A percentile compares a stretch with the other conserved stretches of the same genome.
Evolutionary conservation across 306 rosid species (phyloP).

Genomic region (Amphicarpaea edgeworthii): DNA sequence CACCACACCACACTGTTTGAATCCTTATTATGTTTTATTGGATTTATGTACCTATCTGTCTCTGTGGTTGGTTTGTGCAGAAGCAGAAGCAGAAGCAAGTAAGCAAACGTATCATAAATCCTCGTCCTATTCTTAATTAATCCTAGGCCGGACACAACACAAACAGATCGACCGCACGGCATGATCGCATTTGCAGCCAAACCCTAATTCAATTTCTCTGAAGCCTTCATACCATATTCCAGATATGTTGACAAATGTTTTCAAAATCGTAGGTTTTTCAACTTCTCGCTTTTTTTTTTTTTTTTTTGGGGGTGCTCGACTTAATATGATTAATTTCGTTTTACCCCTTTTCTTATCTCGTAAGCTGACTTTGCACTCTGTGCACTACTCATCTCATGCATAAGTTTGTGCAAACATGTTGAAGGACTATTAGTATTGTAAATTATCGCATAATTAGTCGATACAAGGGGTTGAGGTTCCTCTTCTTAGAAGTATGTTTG

Average conservation of each 20-base stretch:
- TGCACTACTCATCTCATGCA: not conserved
- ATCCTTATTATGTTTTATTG: not conserved
- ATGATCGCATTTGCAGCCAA: conserved; percentile 27
- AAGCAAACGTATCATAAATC: conserved; percentile 34
- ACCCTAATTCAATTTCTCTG: conserved; percentile 45
- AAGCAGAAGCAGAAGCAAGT: not conserved
- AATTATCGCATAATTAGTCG: not conserved
- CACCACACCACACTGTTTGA: not conserved
- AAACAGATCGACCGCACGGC: conserved; percentile 25
- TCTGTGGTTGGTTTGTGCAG: not conserved
- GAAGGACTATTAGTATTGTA: not conserved
- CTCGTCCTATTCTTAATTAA: not conserved
- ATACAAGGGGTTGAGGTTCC: too few relatives aligned
- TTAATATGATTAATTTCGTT: conserved; percentile 23
- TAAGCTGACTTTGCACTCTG: conserved; percentile 4
- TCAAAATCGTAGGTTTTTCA: conserved; percentile 55
- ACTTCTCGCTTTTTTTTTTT: not conserved
- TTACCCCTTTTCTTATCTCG: conserved; percentile 10
- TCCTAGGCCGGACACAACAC: not conserved
- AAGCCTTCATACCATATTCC: conserved; percentile 7
- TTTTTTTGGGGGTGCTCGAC: not conserved
- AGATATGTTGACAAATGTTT: conserved; percentile 63
- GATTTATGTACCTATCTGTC: too few relatives aligned
- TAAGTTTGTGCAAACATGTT: not conserved
- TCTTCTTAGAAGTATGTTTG: not conserved